Conservation (phyloP, 441 rosid genomes). For the Adansonia rubrostipa region DNA sequence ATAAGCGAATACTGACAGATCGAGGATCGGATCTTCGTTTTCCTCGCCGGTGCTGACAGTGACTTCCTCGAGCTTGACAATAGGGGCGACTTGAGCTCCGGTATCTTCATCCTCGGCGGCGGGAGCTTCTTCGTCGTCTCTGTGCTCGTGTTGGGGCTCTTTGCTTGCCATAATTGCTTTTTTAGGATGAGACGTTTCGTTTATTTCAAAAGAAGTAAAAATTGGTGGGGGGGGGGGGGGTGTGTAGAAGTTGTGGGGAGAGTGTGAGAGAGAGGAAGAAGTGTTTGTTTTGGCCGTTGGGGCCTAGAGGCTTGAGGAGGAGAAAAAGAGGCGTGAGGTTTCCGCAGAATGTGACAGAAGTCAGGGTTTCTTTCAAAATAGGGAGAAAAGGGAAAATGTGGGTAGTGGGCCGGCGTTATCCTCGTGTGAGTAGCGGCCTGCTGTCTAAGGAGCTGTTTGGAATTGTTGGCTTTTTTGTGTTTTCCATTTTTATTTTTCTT, state of each 20-base stretch:
- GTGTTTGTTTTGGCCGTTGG: background rate
- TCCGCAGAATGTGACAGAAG: no score
- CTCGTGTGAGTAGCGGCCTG: no score
- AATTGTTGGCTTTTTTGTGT: no score
- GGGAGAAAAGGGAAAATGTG: no score
- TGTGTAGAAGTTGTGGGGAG: background rate
- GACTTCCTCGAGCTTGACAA: conserved; percentile 48
- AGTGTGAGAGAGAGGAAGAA: no score
- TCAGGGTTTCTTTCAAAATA: no score
- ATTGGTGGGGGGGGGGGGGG: no score
- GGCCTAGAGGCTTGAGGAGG: background rate
- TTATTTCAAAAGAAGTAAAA: no score
- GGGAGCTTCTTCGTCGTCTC: conserved; percentile 68
- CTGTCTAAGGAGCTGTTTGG: no score
- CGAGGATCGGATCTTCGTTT: conserved; percentile 76
- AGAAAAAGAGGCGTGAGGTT: background rate
- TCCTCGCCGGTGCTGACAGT: conserved; percentile 73
- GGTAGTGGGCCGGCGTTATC: no score
- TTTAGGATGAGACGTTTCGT: background rate
- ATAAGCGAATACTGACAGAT: conserved; percentile 51
- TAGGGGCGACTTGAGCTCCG: conserved; percentile 90
- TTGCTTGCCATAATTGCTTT: conserved; percentile 58
- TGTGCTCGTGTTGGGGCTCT: conserved; percentile 60
- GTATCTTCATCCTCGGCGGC: conserved; percentile 91
- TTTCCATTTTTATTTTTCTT: no score